Conservation (phyloP, 2,329 filamentous ascomycete species). For the Acrodontium crateriforme region DNA sequence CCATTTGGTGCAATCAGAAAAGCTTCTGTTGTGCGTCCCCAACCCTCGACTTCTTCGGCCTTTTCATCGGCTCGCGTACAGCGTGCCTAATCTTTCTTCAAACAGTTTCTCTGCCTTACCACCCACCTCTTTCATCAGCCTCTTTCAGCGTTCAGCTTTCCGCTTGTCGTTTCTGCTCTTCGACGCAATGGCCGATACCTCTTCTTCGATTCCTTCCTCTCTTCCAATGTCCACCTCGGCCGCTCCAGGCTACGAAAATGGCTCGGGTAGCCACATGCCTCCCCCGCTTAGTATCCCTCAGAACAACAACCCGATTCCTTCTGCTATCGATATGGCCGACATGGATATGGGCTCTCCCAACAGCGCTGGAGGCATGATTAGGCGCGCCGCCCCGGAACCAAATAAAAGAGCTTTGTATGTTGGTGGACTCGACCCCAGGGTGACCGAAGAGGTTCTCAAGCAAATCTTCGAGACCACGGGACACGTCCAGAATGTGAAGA, state of each 20-base stretch:
- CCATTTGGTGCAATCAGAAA: neutral
- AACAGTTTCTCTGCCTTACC: conserved; percentile 21
- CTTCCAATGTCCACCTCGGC: conserved; percentile 55
- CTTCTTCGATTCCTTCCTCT: conserved; percentile 47
- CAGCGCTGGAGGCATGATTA: conserved; percentile 62
- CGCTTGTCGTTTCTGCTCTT: conserved; percentile 21
- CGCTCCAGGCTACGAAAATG: conserved; percentile 65
- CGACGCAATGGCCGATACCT: conserved; percentile 60
- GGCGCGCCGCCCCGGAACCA: conserved; percentile 87
- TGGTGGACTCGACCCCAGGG: conserved; percentile 82
- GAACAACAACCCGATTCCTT: conserved; percentile 91
- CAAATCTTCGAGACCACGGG: conserved; percentile 99
- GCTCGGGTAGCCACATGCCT: conserved; percentile 67
- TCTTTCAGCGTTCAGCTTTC: too few species aligned
- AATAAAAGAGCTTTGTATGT: conserved; percentile 98
- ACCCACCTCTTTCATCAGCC: too few species aligned
- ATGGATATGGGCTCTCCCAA: conserved; percentile 75
- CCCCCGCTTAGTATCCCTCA: conserved; percentile 84
- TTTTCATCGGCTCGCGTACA: neutral
- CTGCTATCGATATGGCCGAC: conserved; percentile 56
- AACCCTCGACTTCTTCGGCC: neutral
- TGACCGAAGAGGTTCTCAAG: conserved; percentile 89
- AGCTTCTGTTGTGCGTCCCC: neutral
- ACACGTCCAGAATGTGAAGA: conserved; percentile 97
- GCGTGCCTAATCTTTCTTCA: conserved; percentile 11